Percentiles rank a stretch among this genome's conserved stretches.
Evolutionary conservation across 2,329 filamentous ascomycete genomes (phyloP).

Genomic region (Aspergillus oerlinghausenensis): DNA sequence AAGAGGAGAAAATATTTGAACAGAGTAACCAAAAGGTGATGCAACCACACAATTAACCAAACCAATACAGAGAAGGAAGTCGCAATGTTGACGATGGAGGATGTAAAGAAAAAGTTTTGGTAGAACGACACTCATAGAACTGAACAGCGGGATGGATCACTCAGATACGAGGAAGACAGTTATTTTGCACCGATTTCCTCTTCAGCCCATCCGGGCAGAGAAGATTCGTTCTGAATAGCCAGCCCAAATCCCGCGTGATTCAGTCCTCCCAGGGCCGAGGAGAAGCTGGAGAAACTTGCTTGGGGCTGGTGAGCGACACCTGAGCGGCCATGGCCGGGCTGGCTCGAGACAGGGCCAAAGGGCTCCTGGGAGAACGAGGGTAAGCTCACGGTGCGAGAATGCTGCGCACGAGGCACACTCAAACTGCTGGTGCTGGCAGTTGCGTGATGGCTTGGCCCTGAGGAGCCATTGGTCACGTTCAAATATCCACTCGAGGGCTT

Average conservation of each 20-base stretch:
- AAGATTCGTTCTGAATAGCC: slow-evolving; percentile 55
- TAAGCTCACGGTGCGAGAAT: slow-evolving; percentile 82
- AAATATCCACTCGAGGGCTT: slow-evolving; percentile 63
- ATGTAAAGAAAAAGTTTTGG: slow-evolving; percentile 19
- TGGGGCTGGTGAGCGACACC: slow-evolving; percentile 41
- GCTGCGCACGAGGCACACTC: slow-evolving; percentile 52
- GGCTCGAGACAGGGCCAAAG: slow-evolving; percentile 42
- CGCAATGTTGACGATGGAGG: slow-evolving; percentile 13
- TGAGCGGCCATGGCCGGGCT: slow-evolving; percentile 31
- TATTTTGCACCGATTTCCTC: slow-evolving; percentile 57
- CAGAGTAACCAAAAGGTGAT: slow-evolving; percentile 17
- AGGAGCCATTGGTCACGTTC: slow-evolving; percentile 49
- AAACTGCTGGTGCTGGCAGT: slow-evolving; percentile 56
- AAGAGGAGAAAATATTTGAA: slow-evolving; percentile 22
- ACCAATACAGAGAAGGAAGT: slow-evolving; percentile 24
- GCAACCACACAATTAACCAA: slow-evolving; percentile 13
- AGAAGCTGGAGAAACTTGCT: slow-evolving; percentile 55
- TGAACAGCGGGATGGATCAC: slow-evolving; percentile 15
- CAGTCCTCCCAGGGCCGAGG: slow-evolving; percentile 55
- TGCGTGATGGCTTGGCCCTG: slow-evolving; percentile 71
- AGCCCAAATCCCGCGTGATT: slow-evolving; percentile 56
- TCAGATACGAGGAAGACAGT: slow-evolving; percentile 15
- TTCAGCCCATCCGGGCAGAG: slow-evolving; percentile 59
- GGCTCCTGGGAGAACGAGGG: slow-evolving; percentile 64
- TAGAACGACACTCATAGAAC: slow-evolving; percentile 12